Base-by-base conservation (phyloP, 768 basidiomycete species). In the Russula virescens region DNA sequence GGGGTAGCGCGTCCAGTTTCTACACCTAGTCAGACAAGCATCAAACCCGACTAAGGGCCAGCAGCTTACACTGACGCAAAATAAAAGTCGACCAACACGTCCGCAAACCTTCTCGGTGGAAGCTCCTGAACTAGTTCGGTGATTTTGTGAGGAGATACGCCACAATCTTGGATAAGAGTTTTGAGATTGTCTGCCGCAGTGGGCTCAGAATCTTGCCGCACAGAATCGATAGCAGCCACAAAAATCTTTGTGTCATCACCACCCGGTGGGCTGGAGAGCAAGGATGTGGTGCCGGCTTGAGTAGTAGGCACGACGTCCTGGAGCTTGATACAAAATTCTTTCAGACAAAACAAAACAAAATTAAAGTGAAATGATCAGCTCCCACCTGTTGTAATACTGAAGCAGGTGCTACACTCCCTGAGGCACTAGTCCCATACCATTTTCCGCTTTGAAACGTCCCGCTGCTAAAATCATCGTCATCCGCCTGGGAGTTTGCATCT, bases 1-100 rank as follows among this genome's bases (percentile, higher is more conserved):
- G 53, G 94, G 94, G 75, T 96, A 96, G 46, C 94, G 85, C 23
- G 93, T 93, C 86, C 91, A 94, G 70, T 97, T 96, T 71, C 94
- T 92, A 49, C 61, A 48, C 61, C 8, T 26, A 58, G 65, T 50
- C 61, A 63, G 59, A 68, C 51, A 61, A 57, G 51, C 40, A 64
- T 35, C 13, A 51, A 18, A 34, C 8, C 47, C 47, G 42, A 61
- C 60, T 14, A 55, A 43, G 54, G 35, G 43, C 13, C 38, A 58
- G 34, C 13, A 16, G 72, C 86, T 68, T 69, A 91, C 90, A 91
- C 83, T 14, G 83, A 77, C 34, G 75, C 73, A 70, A 92, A 93
- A 68, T 91, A 95, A 72, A 89, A 86, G 69, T 94, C 87, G 63
- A 96, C 79, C 23, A 96, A 83, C 34, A 83, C 83, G 68, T 91